Conservation (phyloP, 2,329 filamentous ascomycete genomes). For the Talaromyces sp. region DNA sequence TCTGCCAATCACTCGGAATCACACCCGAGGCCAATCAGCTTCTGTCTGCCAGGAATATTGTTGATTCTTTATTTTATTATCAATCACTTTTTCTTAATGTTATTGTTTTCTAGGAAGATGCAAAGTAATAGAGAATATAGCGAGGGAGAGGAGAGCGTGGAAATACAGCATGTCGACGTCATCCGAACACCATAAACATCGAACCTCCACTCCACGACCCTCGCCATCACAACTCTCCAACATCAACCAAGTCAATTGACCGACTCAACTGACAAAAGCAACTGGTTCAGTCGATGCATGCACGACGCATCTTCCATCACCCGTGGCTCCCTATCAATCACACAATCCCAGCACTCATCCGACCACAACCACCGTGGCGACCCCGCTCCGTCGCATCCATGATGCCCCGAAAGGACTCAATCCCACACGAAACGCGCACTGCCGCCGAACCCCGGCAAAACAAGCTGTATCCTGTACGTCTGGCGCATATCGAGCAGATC, state of each 20-base stretch:
- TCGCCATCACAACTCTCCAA: too few species aligned
- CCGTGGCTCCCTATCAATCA: neutral
- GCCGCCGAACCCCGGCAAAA: slow-evolving; percentile 65
- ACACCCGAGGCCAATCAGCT: neutral
- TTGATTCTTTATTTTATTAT: neutral
- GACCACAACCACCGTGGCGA: neutral
- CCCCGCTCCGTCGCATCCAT: slow-evolving; percentile 15
- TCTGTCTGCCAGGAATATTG: neutral
- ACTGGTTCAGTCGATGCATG: neutral
- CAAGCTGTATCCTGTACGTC: slow-evolving; percentile 56
- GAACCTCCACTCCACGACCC: neutral
- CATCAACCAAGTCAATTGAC: too few species aligned
- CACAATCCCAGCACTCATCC: neutral
- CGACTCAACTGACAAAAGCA: neutral
- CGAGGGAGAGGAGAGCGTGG: too few species aligned
- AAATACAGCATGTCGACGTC: too few species aligned
- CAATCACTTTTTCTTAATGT: too few species aligned
- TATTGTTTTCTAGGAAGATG: too few species aligned
- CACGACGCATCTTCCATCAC: neutral
- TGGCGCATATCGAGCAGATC: slow-evolving; percentile 57
- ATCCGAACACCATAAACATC: neutral
- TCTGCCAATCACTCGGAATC: neutral
- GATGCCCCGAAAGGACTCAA: slow-evolving; percentile 25
- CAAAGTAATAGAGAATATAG: too few species aligned
- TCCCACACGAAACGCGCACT: slow-evolving; percentile 64